Evolutionary conservation across 495 filamentous ascomycete species (phyloP).

Genomic region (Collariella sp.): DNA sequence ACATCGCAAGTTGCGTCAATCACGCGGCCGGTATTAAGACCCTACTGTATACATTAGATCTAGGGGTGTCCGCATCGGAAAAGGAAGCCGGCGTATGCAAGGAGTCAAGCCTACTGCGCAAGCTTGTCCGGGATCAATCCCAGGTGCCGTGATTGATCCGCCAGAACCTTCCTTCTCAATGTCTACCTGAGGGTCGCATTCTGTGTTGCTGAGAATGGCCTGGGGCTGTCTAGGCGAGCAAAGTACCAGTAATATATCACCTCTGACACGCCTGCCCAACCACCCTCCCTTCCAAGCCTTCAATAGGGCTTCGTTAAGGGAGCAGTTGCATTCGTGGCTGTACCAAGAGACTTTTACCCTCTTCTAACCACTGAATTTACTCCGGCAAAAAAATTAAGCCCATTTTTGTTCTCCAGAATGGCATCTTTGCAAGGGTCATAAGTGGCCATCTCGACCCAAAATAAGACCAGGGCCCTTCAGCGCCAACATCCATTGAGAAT

Average conservation of each 20-base stretch:
- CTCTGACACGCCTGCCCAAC: background rate
- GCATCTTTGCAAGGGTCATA: background rate
- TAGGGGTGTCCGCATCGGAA: conserved; percentile 4
- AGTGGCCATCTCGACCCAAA: background rate
- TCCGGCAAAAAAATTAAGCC: conserved; percentile 2
- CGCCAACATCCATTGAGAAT: background rate
- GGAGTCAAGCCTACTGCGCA: background rate
- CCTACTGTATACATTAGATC: background rate
- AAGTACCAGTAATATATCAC: conserved; percentile 7
- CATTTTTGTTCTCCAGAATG: conserved; percentile 11
- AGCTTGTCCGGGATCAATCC: background rate
- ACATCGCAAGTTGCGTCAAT: background rate
- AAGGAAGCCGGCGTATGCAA: conserved; percentile 8
- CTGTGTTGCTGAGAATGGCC: conserved; percentile 6
- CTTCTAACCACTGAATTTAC: conserved; percentile 12
- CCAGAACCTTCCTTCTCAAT: background rate
- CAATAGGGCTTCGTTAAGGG: background rate
- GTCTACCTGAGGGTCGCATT: conserved; percentile 10
- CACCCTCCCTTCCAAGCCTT: too few species aligned
- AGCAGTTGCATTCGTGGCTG: conserved; percentile 6
- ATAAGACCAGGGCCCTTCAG: background rate
- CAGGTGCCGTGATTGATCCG: background rate
- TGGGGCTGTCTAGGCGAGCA: background rate
- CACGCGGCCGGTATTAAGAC: background rate
- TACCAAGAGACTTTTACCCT: conserved; percentile 14